Percentiles rank a stretch among this genome's conserved stretches.
phyloP scores from a whole-genome alignment of 352 stramenopile species.

The Thalassiosira livingstoniorum region DNA sequence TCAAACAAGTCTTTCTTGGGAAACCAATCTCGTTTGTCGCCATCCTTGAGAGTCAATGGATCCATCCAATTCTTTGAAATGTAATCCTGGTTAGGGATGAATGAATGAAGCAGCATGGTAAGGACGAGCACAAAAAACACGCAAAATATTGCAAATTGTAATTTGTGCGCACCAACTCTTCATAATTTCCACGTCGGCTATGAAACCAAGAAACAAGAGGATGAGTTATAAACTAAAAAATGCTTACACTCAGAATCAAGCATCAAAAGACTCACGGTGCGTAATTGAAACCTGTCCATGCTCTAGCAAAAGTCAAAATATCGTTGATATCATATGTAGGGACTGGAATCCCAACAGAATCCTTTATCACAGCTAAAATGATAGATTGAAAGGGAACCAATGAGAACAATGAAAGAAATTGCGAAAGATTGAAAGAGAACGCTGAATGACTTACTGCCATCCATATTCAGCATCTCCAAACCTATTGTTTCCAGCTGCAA shows the following conservation, averaged over 20 bases:
- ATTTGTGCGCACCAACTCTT: constrained; percentile 27
- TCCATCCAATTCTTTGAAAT: constrained; percentile 3
- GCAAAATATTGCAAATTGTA: constrained; percentile 29
- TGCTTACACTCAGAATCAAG: no score
- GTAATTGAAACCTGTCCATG: constrained; percentile 75
- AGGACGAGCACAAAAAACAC: neutral
- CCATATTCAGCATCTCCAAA: constrained; percentile 60
- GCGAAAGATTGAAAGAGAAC: neutral
- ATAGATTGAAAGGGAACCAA: constrained; percentile 59
- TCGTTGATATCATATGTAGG: constrained; percentile 70
- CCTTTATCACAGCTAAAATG: constrained; percentile 49
- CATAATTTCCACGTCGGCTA: constrained; percentile 48
- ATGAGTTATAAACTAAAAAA: no score
- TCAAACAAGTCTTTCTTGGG: constrained; percentile 65
- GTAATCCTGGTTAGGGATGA: neutral
- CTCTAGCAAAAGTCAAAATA: constrained; percentile 74
- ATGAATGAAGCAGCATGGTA: neutral
- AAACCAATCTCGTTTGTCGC: constrained; percentile 63
- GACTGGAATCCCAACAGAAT: constrained; percentile 50
- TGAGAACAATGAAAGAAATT: no score
- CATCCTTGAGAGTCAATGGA: constrained; percentile 53
- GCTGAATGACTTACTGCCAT: constrained; percentile 37
- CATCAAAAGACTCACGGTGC: constrained; percentile 9
- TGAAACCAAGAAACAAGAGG: neutral
- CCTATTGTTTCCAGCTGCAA: constrained; percentile 76